Evolutionary conservation across 2,329 filamentous ascomycete species (phyloP).

Genomic region (Helotiales sp.): DNA sequence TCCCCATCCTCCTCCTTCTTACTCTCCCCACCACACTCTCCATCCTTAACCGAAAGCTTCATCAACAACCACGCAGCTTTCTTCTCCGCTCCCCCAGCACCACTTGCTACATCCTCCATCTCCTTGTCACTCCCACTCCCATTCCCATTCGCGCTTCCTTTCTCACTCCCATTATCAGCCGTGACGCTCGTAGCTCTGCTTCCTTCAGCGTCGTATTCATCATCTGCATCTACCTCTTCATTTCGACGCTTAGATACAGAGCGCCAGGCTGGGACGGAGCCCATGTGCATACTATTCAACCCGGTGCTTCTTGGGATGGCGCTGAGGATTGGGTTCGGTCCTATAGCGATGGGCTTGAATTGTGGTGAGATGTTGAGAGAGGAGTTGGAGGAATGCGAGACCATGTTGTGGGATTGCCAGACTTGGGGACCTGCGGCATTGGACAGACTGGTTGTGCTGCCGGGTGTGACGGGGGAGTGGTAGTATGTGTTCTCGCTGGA

Average conservation of each 20-base stretch:
- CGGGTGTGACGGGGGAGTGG: constrained; percentile 28
- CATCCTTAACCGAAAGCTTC: constrained; percentile 45
- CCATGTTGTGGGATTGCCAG: constrained; percentile 35
- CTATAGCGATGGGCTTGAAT: constrained; percentile 9
- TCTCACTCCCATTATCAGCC: constrained; percentile 23
- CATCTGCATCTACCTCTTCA: constrained; percentile 29
- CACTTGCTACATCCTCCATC: constrained; percentile 18
- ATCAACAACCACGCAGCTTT: constrained; percentile 49
- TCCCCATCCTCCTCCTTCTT: not conserved
- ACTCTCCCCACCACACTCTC: constrained; percentile 2
- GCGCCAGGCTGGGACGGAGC: constrained; percentile 7
- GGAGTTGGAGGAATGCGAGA: constrained; percentile 24
- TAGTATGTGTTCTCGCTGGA: constrained; percentile 31
- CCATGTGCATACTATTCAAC: constrained; percentile 12
- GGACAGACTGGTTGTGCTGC: constrained; percentile 8
- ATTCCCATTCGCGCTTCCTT: too few species aligned
- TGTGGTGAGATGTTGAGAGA: constrained; percentile 20
- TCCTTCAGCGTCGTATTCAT: constrained; percentile 32
- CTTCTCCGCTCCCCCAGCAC: constrained; percentile 38
- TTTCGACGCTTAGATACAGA: constrained; percentile 21
- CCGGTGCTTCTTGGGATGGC: constrained; percentile 43
- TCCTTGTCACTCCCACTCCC: constrained; percentile 16
- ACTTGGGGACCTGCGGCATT: constrained; percentile 20
- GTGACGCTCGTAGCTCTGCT: constrained; percentile 14
- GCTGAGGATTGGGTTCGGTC: constrained; percentile 44